A percentile compares a stretch with the other conserved stretches of the same genome.
These are phyloP conservation scores for Sanghuangporus baumii DNA, from an alignment of 1,284 basidiomycete genomes.

Conservation along the genomic window DNA sequence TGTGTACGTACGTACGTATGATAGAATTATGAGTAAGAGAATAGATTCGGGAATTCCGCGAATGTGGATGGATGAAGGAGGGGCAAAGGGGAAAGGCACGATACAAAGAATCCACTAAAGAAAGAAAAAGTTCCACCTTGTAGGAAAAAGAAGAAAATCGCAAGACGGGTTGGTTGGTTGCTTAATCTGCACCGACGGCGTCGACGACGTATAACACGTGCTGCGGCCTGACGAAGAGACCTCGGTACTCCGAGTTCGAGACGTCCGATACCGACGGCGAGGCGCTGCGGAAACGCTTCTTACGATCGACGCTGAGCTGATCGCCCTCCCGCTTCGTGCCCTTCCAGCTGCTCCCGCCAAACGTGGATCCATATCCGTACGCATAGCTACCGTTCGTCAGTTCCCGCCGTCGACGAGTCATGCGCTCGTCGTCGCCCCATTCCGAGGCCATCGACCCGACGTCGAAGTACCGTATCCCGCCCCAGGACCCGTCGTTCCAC, in stretches of 20 bases:
- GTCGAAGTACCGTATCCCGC: constrained; percentile 78
- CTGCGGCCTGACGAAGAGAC: constrained; percentile 73
- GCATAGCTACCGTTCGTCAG: constrained; percentile 18
- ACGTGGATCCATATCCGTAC: neutral
- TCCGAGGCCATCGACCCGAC: constrained; percentile 49
- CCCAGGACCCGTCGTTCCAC: constrained; percentile 81
- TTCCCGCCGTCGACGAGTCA: constrained; percentile 36
- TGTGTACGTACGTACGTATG: neutral
- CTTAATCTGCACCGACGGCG: constrained; percentile 46
- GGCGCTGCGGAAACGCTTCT: constrained; percentile 64
- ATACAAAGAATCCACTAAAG: neutral
- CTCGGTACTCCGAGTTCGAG: constrained; percentile 57
- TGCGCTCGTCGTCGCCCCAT: constrained; percentile 52
- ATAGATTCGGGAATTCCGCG: neutral
- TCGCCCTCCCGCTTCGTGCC: constrained; percentile 63
- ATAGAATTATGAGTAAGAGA: neutral
- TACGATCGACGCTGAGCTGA: constrained; percentile 49
- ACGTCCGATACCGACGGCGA: constrained; percentile 65
- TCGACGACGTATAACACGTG: constrained; percentile 80
- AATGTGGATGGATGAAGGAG: neutral
- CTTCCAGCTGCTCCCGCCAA: constrained; percentile 24
- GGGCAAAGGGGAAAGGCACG: neutral
- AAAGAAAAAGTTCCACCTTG: neutral
- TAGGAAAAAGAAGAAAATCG: neutral
- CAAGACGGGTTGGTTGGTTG: neutral